Conservation (phyloP, 2,329 filamentous ascomycete species). For the Talaromyces islandicus region DNA sequence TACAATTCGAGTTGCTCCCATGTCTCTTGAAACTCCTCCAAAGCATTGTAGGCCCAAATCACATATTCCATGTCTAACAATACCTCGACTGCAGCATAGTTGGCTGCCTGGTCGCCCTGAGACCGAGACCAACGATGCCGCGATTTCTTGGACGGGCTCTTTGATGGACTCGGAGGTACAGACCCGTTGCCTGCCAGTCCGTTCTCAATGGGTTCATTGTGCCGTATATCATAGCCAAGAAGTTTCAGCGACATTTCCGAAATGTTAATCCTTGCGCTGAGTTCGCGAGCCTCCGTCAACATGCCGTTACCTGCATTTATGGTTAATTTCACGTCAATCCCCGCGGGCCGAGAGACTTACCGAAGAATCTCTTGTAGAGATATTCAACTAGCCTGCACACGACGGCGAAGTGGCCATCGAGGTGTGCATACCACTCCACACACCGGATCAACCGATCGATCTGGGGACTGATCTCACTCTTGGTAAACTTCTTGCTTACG, state of each 20-base stretch:
- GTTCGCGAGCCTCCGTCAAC: conserved; percentile 50
- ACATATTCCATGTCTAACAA: conserved; percentile 66
- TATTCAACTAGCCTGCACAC: conserved; percentile 63
- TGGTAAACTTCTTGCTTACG: conserved; percentile 67
- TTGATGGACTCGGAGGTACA: conserved; percentile 27
- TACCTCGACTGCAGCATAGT: conserved; percentile 43
- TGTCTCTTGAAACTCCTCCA: conserved; percentile 60
- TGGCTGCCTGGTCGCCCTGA: conserved; percentile 14
- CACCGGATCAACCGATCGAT: conserved; percentile 72
- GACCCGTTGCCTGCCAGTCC: conserved; percentile 17
- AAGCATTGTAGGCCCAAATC: conserved; percentile 57
- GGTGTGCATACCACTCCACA: conserved; percentile 76
- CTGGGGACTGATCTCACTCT: conserved; percentile 51
- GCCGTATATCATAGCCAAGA: conserved; percentile 32
- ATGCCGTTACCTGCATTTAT: conserved; percentile 27
- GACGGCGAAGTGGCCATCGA: conserved; percentile 65
- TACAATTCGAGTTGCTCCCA: conserved; percentile 42
- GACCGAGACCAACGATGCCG: conserved; percentile 20
- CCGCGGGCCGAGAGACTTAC: conserved; percentile 51
- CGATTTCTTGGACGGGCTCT: conserved; percentile 18
- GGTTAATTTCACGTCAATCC: conserved; percentile 20
- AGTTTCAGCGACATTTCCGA: conserved; percentile 39
- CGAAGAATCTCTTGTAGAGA: conserved; percentile 76
- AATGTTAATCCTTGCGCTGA: conserved; percentile 47
- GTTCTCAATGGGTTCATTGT: conserved; percentile 17